phyloP scores from a whole-genome alignment of 345 rosid genomes.

The Psidium friedrichsthalianum region DNA sequence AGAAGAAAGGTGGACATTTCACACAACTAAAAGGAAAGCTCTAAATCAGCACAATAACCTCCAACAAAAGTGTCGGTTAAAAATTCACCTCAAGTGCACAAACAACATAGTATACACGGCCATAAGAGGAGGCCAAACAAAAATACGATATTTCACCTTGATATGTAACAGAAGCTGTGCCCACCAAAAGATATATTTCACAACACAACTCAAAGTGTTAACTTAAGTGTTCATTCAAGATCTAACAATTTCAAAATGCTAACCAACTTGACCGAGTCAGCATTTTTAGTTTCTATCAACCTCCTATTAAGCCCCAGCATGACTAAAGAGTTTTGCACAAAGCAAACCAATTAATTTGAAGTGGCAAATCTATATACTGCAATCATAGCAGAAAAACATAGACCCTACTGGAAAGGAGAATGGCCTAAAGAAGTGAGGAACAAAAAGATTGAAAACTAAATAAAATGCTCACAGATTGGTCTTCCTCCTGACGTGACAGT shows the following conservation, averaged over 20 bases:
- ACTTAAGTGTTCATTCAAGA: neutral
- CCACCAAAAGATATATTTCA: neutral
- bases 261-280: neutral
- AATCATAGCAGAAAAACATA: neutral
- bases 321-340: neutral
- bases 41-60: neutral
- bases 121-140: neutral
- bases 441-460: neutral
- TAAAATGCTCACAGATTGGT: constrained; percentile 38
- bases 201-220: neutral
- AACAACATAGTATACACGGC: neutral
- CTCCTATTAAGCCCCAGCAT: neutral
- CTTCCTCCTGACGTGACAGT: constrained; percentile 45
- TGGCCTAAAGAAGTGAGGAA: neutral
- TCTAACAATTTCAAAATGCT: neutral
- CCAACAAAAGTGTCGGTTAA: neutral
- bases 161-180: neutral
- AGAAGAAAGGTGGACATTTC: neutral
- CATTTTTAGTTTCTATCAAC: neutral
- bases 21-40: neutral
- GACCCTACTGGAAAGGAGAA: neutral
- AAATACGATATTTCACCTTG: neutral
- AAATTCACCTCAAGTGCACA: neutral
- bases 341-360: neutral
- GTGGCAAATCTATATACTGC: neutral